Evolutionary conservation across 345 rosid species (phyloP), one percentile per base, ranked within the genome.

Genomic region (Leavenworthia alabamica): DNA sequence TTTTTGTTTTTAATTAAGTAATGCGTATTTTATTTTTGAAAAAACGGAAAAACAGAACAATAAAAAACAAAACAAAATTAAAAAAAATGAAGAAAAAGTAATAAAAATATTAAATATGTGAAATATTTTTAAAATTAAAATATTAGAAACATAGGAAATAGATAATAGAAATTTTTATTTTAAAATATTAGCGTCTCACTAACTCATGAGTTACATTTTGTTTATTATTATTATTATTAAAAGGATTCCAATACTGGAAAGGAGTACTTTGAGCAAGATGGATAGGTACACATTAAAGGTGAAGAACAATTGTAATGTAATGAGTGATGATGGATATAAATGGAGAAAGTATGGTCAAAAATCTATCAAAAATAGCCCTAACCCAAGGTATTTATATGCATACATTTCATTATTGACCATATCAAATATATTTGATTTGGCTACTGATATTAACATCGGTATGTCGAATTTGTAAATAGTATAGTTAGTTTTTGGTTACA

Each of bases 291-390:
- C 89, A 28, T 66, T 90, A 8, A 84, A 77, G 73, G 77, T 84
- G 71, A 91, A 78, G 79, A 77, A 78, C 55, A 70, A 53, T 42
- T 76, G 73, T 37, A 79, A 77, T 66, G 86, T 81, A 29, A 72
- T 78, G 82, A 73, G 73, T 51, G 88, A 84, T 71, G 98, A 91
- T 72, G 98, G 96, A n/a, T 90, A 88, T 58, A 88, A 86, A 75
- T 91, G 98, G 98, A 81, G 98, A 70, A 91, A 91, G 48, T 91
- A 91, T 56, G 98, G 98, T 6, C 98, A 88, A 23, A 91, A 91
- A 75, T 75, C 86, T 44, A 91, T 91, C 57, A 91, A 91, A 77
- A 82, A 83, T 64, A 91, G 81, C 75, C 88, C 90, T 15, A 78
- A 82, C 73, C 98, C 96, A 15, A 81, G 98, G 96, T 20, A 20